These are phyloP conservation scores for Athelia psychrophila DNA, from an alignment of 1,284 basidiomycete genomes.

Conservation along the genomic window DNA sequence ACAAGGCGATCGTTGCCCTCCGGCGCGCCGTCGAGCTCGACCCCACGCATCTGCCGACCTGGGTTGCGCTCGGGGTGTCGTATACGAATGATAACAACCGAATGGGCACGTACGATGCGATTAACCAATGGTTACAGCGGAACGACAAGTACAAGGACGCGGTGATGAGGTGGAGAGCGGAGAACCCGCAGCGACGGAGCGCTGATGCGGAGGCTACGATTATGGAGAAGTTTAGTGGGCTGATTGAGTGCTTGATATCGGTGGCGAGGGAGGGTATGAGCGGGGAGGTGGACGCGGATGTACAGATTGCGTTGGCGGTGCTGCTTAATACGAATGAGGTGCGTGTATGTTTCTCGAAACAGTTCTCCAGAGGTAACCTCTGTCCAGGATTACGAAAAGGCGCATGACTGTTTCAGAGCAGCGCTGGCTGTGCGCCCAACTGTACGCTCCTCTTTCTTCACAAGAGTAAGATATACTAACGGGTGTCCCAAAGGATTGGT, in stretches of 20 bases:
- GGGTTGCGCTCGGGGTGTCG: slow-evolving; percentile 91
- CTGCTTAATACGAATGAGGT: slow-evolving; percentile 91
- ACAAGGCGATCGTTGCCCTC: slow-evolving; percentile 87
- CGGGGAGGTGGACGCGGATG: slow-evolving; percentile 82
- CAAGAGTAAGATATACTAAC: slow-evolving; percentile 3
- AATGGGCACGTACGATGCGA: slow-evolving; percentile 70
- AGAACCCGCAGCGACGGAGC: slow-evolving; percentile 27
- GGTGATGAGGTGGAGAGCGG: slow-evolving; percentile 39
- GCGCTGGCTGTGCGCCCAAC: slow-evolving; percentile 88
- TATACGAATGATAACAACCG: slow-evolving; percentile 91
- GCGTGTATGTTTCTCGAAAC: slow-evolving; percentile 6
- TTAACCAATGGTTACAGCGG: slow-evolving; percentile 77
- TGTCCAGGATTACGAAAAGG: slow-evolving; percentile 81
- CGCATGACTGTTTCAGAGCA: slow-evolving; percentile 92
- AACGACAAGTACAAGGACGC: slow-evolving; percentile 55
- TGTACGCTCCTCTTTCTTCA: slow-evolving; percentile 40
- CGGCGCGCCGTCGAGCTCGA: slow-evolving; percentile 82
- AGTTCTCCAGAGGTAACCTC: slow-evolving; percentile 7
- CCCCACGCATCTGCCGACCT: slow-evolving; percentile 73
- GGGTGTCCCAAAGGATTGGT: slow-evolving; percentile 70
- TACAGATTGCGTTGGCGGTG: slow-evolving; percentile 94
- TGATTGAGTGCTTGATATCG: slow-evolving; percentile 65
- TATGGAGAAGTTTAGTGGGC: slow-evolving; percentile 40
- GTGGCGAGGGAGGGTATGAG: slow-evolving; percentile 57
- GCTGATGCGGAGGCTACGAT: slow-evolving; percentile 23